A percentile compares a stretch with the other conserved stretches of the same genome.
Evolutionary conservation across 2,329 filamentous ascomycete species (phyloP).

Genomic region (Paraconiothyrium sp.): DNA sequence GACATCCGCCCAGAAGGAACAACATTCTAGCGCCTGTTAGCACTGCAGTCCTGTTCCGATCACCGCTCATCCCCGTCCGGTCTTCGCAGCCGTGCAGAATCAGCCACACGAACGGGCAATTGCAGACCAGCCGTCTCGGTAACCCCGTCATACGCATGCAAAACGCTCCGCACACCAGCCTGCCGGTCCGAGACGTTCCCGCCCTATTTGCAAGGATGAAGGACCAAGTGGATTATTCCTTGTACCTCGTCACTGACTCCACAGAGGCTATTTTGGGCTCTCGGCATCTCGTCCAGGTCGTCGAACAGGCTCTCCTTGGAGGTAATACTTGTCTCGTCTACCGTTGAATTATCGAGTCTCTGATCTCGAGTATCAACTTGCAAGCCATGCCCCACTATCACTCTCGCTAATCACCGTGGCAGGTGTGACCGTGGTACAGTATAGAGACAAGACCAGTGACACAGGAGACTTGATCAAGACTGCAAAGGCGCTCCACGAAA

Average conservation of each 20-base stretch:
- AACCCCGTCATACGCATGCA: constrained; percentile 13
- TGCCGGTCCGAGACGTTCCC: constrained; percentile 11
- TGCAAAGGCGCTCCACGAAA: constrained; percentile 73
- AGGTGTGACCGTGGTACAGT: constrained; percentile 85
- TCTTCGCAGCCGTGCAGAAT: constrained; percentile 3
- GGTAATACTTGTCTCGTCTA: constrained; percentile 58
- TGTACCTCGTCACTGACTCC: constrained; percentile 94
- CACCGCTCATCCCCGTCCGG: background rate
- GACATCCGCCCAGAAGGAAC: background rate
- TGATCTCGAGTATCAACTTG: background rate
- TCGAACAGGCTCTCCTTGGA: constrained; percentile 78
- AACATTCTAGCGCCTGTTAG: constrained; percentile 1
- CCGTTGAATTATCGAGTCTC: background rate
- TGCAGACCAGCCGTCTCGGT: background rate
- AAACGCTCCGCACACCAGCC: constrained; percentile 16
- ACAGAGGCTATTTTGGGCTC: constrained; percentile 82
- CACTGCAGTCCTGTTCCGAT: background rate
- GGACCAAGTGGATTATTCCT: constrained; percentile 72
- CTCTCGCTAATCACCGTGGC: constrained; percentile 9
- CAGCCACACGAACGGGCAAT: background rate
- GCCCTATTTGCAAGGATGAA: constrained; percentile 50
- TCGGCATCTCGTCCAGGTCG: constrained; percentile 75
- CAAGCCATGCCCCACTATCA: background rate
- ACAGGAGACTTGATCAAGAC: constrained; percentile 76
- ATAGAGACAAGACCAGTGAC: constrained; percentile 85